Conservation (phyloP, 345 rosid species). For the Eucalyptus urophylla region DNA sequence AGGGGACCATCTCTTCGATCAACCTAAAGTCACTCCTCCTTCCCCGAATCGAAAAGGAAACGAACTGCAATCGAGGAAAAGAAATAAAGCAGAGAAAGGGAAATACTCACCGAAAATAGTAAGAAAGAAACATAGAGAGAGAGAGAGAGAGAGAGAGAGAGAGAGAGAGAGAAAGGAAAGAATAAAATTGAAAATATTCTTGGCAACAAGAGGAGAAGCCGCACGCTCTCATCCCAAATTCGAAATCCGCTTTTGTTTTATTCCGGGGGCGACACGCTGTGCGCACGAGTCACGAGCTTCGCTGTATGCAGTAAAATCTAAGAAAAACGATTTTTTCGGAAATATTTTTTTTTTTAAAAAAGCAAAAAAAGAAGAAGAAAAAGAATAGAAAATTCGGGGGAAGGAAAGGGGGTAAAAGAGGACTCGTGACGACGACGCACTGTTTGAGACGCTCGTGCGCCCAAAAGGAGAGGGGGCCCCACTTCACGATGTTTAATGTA, state of each 20-base stretch:
- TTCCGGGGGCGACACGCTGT: background rate
- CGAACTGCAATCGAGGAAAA: background rate
- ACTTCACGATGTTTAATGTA: background rate
- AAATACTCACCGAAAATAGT: background rate
- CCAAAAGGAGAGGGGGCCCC: background rate
- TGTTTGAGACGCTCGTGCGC: slow-evolving; percentile 6
- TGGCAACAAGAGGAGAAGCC: background rate
- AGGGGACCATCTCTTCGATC: background rate
- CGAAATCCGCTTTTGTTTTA: background rate
- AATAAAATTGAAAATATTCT: too few species aligned
- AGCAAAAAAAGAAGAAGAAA: background rate
- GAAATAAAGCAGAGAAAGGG: background rate
- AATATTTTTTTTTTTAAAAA: too few species aligned
- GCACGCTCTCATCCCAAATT: background rate
- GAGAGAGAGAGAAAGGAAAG: too few species aligned
- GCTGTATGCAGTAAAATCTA: background rate
- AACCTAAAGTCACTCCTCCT: background rate
- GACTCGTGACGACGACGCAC: background rate
- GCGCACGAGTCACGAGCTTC: background rate
- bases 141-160: too few species aligned
- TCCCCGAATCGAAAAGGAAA: background rate
- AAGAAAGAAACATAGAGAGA: background rate
- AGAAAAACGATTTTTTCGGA: background rate
- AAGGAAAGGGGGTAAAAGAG: background rate
- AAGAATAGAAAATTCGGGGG: background rate